Percentiles rank a stretch among this genome's conserved stretches.
Conservation (phyloP, 495 filamentous ascomycete genomes). For the Cryomyces minteri region DNA sequence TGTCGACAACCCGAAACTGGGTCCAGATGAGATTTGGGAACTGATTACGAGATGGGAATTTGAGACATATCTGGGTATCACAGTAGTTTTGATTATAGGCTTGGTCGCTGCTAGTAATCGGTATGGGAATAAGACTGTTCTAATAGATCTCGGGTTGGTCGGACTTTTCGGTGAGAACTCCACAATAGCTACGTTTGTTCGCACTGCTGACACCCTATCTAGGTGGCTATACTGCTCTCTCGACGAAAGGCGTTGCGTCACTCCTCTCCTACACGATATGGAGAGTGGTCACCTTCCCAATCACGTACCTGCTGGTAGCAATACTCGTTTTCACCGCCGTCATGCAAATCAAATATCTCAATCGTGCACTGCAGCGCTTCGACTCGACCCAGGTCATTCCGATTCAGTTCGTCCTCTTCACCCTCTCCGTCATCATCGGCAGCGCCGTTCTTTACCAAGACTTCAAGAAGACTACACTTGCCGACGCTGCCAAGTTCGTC, state of each 20-base stretch:
- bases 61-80: conserved; percentile 71
- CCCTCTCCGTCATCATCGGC: conserved; percentile 83
- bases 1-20: conserved; percentile 73
- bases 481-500: conserved; percentile 63
- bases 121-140: conserved; percentile 67
- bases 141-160: conserved; percentile 87
- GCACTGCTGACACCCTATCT: conserved; percentile 12
- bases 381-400: conserved; percentile 95
- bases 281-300: conserved; percentile 71
- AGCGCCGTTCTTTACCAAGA: conserved; percentile 86
- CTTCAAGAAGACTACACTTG: conserved; percentile 58
- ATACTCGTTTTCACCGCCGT: conserved; percentile 69
- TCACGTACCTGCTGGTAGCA: conserved; percentile 67
- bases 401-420: conserved; percentile 92
- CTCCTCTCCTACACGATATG: conserved; percentile 79
- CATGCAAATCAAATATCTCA: conserved; percentile 91
- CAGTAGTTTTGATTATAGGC: conserved; percentile 45
- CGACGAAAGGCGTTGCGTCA: conserved; percentile 91
- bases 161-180: conserved; percentile 62
- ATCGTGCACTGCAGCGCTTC: conserved; percentile 85
- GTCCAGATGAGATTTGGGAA: conserved; percentile 75
- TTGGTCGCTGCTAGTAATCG: conserved; percentile 67
- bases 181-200: not conserved
- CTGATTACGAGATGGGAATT: conserved; percentile 84
- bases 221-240: conserved; percentile 89